Conservation (phyloP, 306 rosid genomes). For the Begonia peltatifolia region DNA sequence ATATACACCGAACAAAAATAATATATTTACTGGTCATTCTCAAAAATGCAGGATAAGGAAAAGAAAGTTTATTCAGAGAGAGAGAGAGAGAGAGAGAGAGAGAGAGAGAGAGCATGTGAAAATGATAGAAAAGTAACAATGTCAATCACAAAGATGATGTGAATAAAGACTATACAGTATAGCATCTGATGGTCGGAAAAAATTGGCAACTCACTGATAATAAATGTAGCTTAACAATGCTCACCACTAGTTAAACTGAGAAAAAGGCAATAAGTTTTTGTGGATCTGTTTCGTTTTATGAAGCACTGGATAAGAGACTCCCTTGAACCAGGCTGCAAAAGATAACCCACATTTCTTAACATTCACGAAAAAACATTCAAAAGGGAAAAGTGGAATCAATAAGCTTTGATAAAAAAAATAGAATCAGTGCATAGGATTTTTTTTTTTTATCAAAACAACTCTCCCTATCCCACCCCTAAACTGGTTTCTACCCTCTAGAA, state of each 20-base stretch:
- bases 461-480: too few relatives aligned
- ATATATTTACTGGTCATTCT: not conserved
- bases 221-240: slow-evolving; percentile 13
- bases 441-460: too few relatives aligned
- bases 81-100: too few relatives aligned
- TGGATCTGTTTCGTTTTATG: slow-evolving; percentile 63
- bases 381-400: not conserved
- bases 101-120: too few relatives aligned
- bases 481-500: too few relatives aligned
- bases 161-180: not conserved
- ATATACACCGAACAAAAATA: slow-evolving; percentile 12
- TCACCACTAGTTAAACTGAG: slow-evolving; percentile 67
- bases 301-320: slow-evolving; percentile 70
- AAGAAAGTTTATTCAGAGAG: too few relatives aligned
- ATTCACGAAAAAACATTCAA: not conserved
- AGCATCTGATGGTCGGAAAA: not conserved
- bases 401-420: not conserved
- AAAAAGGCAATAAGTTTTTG: slow-evolving; percentile 51
- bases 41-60: too few relatives aligned
- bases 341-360: not conserved
- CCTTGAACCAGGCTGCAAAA: slow-evolving; percentile 71
- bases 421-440: not conserved
- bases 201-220: not conserved
- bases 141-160: not conserved
- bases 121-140: too few relatives aligned